Evolutionary conservation across 2,329 filamentous ascomycete species (phyloP).

Genomic region (Trichoderma oligosporum): DNA sequence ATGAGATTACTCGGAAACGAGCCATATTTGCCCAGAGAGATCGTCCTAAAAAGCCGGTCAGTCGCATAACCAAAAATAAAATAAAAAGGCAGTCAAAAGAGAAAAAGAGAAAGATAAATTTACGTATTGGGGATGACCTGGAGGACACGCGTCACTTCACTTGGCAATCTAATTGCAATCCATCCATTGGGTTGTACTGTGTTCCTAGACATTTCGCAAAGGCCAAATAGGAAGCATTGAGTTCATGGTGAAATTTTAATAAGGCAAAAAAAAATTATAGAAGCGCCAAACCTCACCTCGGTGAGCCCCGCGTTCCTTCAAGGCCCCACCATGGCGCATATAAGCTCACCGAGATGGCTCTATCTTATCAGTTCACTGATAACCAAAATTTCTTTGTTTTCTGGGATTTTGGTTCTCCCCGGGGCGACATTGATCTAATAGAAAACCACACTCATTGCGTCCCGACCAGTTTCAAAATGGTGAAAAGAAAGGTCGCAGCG

Average conservation of each 20-base stretch:
- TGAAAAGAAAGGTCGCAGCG: conserved; percentile 84
- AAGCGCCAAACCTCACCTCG: conserved; percentile 23
- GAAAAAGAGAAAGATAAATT: conserved; percentile 20
- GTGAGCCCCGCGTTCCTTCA: conserved; percentile 31
- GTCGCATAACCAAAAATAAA: conserved; percentile 13
- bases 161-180: conserved; percentile 58
- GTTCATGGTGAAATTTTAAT: neutral
- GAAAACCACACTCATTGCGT: conserved; percentile 1
- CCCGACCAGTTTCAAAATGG: conserved; percentile 50
- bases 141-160: conserved; percentile 54
- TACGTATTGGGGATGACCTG: conserved; percentile 61
- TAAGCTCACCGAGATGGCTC: conserved; percentile 16
- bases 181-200: conserved; percentile 53
- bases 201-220: conserved; percentile 31
- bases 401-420: neutral
- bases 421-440: neutral
- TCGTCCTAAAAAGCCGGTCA: conserved; percentile 55
- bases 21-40: conserved; percentile 90
- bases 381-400: conserved; percentile 14
- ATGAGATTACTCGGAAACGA: conserved; percentile 85
- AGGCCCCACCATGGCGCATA: conserved; percentile 10
- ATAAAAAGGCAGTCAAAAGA: neutral
- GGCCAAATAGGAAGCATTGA: neutral
- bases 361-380: conserved; percentile 8
- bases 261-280: conserved; percentile 19